Conservation (phyloP, 2,329 filamentous ascomycete genomes). For the Metarhizium humberi region DNA sequence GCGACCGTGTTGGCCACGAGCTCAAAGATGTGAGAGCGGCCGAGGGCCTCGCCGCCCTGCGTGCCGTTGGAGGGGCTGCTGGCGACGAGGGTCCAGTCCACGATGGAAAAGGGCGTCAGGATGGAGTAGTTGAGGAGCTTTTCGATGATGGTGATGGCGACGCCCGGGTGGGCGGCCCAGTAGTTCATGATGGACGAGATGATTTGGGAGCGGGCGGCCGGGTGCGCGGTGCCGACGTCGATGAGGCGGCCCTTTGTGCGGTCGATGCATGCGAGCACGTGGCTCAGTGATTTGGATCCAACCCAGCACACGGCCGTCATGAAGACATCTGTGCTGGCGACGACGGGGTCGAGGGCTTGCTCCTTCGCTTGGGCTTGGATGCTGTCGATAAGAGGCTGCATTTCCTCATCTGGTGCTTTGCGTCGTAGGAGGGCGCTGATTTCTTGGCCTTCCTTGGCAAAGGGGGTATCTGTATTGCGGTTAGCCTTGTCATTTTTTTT, state of each 20-base stretch:
- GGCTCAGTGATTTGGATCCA: constrained; percentile 90
- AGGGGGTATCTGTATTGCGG: constrained; percentile 58
- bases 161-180: constrained; percentile 86
- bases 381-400: constrained; percentile 69
- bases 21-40: constrained; percentile 74
- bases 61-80: constrained; percentile 36
- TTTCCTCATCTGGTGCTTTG: constrained; percentile 77
- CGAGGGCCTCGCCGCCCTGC: constrained; percentile 55
- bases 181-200: constrained; percentile 84
- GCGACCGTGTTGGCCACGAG: constrained; percentile 80
- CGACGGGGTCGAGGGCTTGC: constrained; percentile 64
- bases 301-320: constrained; percentile 89
- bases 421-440: constrained; percentile 70
- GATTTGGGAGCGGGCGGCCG: constrained; percentile 75
- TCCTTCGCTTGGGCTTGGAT: constrained; percentile 74
- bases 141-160: constrained; percentile 87
- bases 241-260: constrained; percentile 84
- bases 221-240: constrained; percentile 64
- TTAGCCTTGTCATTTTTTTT: neutral
- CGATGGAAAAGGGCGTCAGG: constrained; percentile 71
- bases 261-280: constrained; percentile 92
- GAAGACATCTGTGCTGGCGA: constrained; percentile 87
- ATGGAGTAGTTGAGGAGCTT: constrained; percentile 98
- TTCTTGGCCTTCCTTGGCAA: constrained; percentile 74
- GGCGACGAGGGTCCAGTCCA: constrained; percentile 79